Base-by-base conservation (phyloP, 176 grass and related monocot genomes). In the Saccharum officinarum region DNA sequence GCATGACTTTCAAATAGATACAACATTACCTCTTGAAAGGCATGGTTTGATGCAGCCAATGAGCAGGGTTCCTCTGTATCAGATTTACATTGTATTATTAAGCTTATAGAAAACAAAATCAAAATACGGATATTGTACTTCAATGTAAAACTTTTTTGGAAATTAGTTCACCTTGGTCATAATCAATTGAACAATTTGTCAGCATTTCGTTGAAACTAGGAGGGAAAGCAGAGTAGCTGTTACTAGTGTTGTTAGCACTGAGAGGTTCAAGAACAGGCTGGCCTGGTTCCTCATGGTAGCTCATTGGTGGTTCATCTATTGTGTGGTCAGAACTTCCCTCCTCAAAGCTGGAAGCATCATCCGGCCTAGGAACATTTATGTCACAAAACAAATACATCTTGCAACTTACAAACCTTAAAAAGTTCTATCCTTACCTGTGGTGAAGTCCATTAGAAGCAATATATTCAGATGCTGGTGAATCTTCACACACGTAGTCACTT, bases 141-240 rank as follows among this genome's bases (percentile, higher is more conserved):
- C 68, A 39, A 64, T 69, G 61, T 39, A 80, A 75, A 85, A 40
- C 36, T 44, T 60, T 4, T 78, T 38, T 1, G n/a, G 23, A 15
- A 90, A 78, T 42, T 82, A 61, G 9, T 64, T 46, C 73, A 82
- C 93, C 90, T 86, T 86, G 46, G 34, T 84, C 45, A 26, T 50
- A 80, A 54, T 83, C 69, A 55, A 17, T 80, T 66, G 82, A 90
- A 71, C 46, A 92, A 88, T 80, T 92, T 81, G 38, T 83, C 79
- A 94, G 74, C 75, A 92, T 84, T 39, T 92, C 82, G 23, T 68
- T 86, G 80, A 89, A 94, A 82, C 89, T 92, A 54, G 63, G 85
- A 72, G 84, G 87, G 33, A 92, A 87, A 36, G 73, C 69, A 79
- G 90, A 87, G 79, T 50, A 87, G 50, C 44, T 79, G 25, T 76